Conservation (phyloP, 768 basidiomycete species). For the Vararia minispora region DNA sequence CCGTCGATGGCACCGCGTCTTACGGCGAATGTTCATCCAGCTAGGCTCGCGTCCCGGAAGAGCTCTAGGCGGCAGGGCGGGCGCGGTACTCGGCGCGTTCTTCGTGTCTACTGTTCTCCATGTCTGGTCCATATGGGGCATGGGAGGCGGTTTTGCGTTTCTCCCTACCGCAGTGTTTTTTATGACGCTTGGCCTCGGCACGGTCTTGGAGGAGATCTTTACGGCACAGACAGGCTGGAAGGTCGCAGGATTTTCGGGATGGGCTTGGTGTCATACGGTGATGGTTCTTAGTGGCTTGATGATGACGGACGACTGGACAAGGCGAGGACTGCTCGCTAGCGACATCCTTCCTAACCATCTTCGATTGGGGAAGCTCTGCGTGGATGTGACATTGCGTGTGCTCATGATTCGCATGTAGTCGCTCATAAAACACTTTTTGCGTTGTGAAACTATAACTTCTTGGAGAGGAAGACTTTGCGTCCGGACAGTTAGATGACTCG, state of each 20-base stretch:
- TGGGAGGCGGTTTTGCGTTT: slow-evolving; percentile 42
- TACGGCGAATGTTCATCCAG: slow-evolving; percentile 22
- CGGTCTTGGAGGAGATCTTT: slow-evolving; percentile 39
- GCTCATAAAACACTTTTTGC: no score
- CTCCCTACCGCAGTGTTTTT: slow-evolving; percentile 37
- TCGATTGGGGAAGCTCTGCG: slow-evolving; percentile 1
- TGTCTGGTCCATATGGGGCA: slow-evolving; percentile 43
- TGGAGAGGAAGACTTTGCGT: no score
- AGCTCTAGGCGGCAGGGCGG: slow-evolving; percentile 34
- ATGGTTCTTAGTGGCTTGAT: slow-evolving; percentile 28
- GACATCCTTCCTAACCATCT: neutral
- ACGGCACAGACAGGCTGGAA: slow-evolving; percentile 29
- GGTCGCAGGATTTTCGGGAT: slow-evolving; percentile 37
- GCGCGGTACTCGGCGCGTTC: slow-evolving; percentile 47
- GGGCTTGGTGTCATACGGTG: slow-evolving; percentile 42
- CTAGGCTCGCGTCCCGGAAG: slow-evolving; percentile 24
- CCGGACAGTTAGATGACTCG: no score
- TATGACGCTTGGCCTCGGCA: slow-evolving; percentile 41
- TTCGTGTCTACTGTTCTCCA: slow-evolving; percentile 48
- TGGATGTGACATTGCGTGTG: no score
- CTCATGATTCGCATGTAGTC: no score
- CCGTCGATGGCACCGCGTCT: slow-evolving; percentile 29
- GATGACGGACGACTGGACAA: slow-evolving; percentile 4
- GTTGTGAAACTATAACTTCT: no score
- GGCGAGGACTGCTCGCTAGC: slow-evolving; percentile 2